phyloP scores from a whole-genome alignment of 345 rosid genomes.

The Aethionema arabicum region DNA sequence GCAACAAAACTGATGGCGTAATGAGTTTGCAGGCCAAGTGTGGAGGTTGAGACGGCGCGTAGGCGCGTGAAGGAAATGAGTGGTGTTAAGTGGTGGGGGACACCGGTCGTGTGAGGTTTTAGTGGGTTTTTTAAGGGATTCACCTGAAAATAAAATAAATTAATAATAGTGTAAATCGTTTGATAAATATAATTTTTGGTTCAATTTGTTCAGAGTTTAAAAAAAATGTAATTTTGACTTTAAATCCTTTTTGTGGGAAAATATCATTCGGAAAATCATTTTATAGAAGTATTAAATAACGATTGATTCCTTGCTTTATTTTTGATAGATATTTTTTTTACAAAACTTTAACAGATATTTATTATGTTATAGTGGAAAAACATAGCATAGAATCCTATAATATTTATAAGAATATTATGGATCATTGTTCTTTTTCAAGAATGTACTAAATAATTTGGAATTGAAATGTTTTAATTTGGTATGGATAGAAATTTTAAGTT shows the following conservation, averaged over 20 bases:
- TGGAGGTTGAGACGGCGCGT: neutral
- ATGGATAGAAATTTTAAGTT: too few relatives aligned
- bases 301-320: slow-evolving; percentile 15
- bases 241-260: neutral
- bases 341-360: slow-evolving; percentile 1
- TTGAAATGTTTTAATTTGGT: too few relatives aligned
- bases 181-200: neutral
- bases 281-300: neutral
- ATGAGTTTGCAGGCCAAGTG: neutral
- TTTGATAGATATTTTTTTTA: slow-evolving; percentile 1
- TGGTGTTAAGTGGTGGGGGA: slow-evolving; percentile 22
- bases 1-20: neutral
- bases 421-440: too few relatives aligned
- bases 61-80: slow-evolving; percentile 21
- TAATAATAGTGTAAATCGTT: neutral
- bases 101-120: slow-evolving; percentile 12
- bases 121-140: slow-evolving; percentile 12
- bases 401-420: too few relatives aligned
- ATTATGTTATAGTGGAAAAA: slow-evolving; percentile 10
- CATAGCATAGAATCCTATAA: neutral
- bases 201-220: too few relatives aligned
- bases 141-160: neutral
- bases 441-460: too few relatives aligned
- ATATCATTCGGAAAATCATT: neutral
- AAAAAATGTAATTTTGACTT: neutral